Conservation (phyloP, 768 basidiomycete genomes). For the Dacryopinax primogenitus region DNA sequence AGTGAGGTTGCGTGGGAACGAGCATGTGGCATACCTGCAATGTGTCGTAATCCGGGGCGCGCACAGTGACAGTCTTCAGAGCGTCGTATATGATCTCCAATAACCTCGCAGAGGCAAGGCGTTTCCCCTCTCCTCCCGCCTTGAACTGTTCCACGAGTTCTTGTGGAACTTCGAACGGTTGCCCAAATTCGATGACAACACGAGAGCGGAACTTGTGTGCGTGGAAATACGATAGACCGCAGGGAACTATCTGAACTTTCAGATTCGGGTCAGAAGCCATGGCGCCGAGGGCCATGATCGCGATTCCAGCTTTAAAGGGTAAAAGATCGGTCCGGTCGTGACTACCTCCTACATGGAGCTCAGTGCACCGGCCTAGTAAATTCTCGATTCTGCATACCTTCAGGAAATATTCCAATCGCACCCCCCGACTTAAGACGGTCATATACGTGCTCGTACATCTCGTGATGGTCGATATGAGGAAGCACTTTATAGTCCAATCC, state of each 20-base stretch:
- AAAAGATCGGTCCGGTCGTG: constrained; percentile 95
- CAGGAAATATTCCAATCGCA: constrained; percentile 93
- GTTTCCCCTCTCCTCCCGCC: constrained; percentile 72
- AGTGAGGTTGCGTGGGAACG: neutral
- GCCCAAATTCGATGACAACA: constrained; percentile 93
- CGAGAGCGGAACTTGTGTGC: constrained; percentile 80
- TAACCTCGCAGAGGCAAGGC: constrained; percentile 79
- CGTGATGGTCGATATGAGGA: constrained; percentile 83
- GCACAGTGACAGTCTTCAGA: constrained; percentile 87
- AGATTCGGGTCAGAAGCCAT: constrained; percentile 83
- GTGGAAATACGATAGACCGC: constrained; percentile 58
- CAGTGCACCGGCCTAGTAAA: too few relatives aligned
- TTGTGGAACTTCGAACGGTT: constrained; percentile 78
- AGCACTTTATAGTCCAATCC: constrained; percentile 73
- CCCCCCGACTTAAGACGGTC: constrained; percentile 72
- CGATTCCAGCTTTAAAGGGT: constrained; percentile 93
- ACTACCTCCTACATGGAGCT: constrained; percentile 60
- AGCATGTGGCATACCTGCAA: constrained; percentile 67
- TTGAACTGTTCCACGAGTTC: constrained; percentile 85
- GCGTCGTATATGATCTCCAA: constrained; percentile 85
- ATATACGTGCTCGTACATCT: constrained; percentile 92
- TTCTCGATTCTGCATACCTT: constrained; percentile 44
- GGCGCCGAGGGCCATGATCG: constrained; percentile 94
- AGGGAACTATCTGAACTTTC: constrained; percentile 75
- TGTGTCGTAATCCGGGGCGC: constrained; percentile 95